These are phyloP conservation scores for Circinella minor DNA, from an alignment of 371 early-diverging fungal genomes.

Conservation along the genomic window DNA sequence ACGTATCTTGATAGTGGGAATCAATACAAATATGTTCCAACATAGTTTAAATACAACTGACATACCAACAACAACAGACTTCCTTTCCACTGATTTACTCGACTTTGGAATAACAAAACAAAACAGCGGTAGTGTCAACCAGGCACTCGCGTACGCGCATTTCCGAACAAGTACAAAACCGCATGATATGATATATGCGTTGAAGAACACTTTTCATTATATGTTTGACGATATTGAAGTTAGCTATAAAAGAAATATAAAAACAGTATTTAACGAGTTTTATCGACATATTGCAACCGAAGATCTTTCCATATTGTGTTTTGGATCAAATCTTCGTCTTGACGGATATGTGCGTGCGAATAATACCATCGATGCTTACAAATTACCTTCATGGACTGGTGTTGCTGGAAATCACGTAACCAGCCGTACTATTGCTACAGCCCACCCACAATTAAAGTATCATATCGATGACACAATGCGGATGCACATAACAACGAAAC, in stretches of 20 bases:
- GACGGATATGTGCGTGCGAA: neutral
- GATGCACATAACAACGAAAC: too few relatives aligned
- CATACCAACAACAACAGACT: too few relatives aligned
- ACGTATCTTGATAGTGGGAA: neutral
- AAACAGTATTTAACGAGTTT: neutral
- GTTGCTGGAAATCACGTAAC: neutral
- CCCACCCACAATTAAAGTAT: too few relatives aligned
- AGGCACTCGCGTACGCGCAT: neutral
- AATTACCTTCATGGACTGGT: neutral
- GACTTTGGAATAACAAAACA: neutral
- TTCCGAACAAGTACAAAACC: neutral
- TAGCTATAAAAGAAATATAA: neutral
- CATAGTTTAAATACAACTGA: too few relatives aligned
- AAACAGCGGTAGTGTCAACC: neutral
- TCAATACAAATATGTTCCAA: neutral
- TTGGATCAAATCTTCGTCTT: neutral
- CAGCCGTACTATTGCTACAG: too few relatives aligned
- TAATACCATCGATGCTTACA: neutral
- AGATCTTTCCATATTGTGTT: neutral
- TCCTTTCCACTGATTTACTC: neutral
- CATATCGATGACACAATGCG: too few relatives aligned
- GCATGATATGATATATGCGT: neutral
- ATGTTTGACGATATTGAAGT: neutral
- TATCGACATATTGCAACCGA: neutral
- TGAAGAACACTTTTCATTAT: neutral